phyloP scores from a whole-genome alignment of 1,139 yeast genomes.

The Lodderomyces theae region DNA sequence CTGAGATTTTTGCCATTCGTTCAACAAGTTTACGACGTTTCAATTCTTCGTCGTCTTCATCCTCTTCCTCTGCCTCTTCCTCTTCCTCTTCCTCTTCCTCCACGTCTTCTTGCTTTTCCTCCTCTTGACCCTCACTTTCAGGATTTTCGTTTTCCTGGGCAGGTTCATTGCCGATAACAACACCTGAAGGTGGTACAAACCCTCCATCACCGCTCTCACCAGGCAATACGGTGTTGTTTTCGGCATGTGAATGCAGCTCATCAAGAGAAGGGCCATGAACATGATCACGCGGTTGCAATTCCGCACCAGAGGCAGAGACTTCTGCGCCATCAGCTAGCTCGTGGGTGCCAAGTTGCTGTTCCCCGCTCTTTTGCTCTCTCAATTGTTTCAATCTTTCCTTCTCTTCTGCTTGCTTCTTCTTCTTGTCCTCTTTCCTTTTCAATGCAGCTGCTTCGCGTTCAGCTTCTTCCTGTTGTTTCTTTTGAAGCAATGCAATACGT shows the following conservation, averaged over 20 bases:
- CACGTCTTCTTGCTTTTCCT: constrained; percentile 9
- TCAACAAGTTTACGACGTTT: constrained; percentile 79
- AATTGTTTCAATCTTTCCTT: constrained; percentile 14
- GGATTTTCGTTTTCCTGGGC: constrained; percentile 1
- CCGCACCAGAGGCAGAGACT: not conserved
- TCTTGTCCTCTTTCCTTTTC: constrained; percentile 56
- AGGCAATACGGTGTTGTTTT: too few species aligned
- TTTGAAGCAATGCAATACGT: constrained; percentile 65
- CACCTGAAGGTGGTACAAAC: too few species aligned
- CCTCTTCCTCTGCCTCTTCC: constrained; percentile 27
- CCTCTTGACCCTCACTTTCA: too few species aligned
- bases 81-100: constrained; percentile 16
- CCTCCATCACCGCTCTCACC: too few species aligned
- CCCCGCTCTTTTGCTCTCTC: constrained; percentile 14
- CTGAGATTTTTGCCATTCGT: constrained; percentile 93
- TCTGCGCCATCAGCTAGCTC: not conserved
- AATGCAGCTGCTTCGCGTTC: constrained; percentile 66
- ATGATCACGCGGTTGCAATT: not conserved
- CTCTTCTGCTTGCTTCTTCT: constrained; percentile 34
- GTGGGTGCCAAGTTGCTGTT: constrained; percentile 5
- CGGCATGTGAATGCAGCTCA: not conserved
- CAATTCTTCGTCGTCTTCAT: constrained; percentile 71
- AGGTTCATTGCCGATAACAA: not conserved
- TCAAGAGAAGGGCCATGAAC: not conserved
- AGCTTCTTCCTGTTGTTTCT: constrained; percentile 78